Evolutionary conservation across 2,329 filamentous ascomycete species (phyloP), one percentile per base, ranked within the genome.

Genomic region (Cercospora nicotianae): DNA sequence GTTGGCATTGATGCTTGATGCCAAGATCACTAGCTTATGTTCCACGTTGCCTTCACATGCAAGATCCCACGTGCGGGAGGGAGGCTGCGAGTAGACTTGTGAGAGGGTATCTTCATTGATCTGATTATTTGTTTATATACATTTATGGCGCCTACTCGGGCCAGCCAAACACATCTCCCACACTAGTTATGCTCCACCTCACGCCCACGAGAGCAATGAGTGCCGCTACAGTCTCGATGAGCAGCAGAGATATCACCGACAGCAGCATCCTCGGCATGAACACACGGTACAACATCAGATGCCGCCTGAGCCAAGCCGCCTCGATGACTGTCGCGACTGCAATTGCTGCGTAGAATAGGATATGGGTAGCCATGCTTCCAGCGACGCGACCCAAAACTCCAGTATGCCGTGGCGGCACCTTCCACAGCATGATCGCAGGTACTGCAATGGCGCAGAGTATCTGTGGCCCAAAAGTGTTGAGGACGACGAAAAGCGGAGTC

Each of bases 261-360:
- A 92, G 86, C 90, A 99, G 92, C 81, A 94, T 99, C 30, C 94
- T 83, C 58, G 95, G 95, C 80, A 87, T 90, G 77, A 99, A 99
- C 53, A 99, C 93, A 51, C 95, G 87, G 81, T 95, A 99, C 31
- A 99, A 86, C 95, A 99, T 99, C 70, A 99, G 85, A 82, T 99
- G 95, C 62, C 95, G 86, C 64, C 95, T 86, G 75, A 99, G 81
- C 81, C 93, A 90, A 1, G 92, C 94, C 0, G 94, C 92, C 90
- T 94, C 97, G 79, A 91, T 88, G 74, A 95, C 96, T 4, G 94
- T 97, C 0, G 93, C 92, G 23, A 97, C 81, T 30, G 90, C 90
- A 77, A 97, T 87, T 8, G 91, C 90, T 5, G 92, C 92, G 77
- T 93, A 95, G 77, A 94, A 96, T 0, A 91, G 83, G 5, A 94